These are phyloP conservation scores for Viridothelium virens DNA, from an alignment of 495 filamentous ascomycete genomes.

Conservation along the genomic window DNA sequence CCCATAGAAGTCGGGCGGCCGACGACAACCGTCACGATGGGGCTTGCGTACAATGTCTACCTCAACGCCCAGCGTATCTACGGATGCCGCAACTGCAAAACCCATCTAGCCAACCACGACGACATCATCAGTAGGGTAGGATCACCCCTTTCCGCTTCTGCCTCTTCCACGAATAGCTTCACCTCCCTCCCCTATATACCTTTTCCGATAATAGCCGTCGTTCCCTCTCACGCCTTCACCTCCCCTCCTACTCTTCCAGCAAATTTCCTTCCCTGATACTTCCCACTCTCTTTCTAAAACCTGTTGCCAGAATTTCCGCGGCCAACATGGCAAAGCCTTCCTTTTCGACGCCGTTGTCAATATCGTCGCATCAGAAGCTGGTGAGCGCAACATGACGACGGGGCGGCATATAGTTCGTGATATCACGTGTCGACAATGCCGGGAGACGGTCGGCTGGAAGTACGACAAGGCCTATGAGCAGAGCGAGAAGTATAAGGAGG, in stretches of 20 bases:
- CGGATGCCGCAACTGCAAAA: constrained; percentile 92
- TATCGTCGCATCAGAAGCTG: constrained; percentile 65
- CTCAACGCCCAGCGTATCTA: constrained; percentile 84
- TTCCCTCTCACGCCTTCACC: constrained; percentile 12
- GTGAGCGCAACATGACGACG: constrained; percentile 98
- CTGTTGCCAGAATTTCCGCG: constrained; percentile 77
- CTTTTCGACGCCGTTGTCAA: constrained; percentile 95
- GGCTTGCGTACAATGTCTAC: constrained; percentile 92
- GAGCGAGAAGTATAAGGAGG: constrained; percentile 96
- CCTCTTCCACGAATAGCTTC: neutral
- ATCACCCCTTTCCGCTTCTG: constrained; percentile 13
- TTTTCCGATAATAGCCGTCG: neutral
- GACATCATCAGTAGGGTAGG: constrained; percentile 90
- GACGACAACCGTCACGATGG: constrained; percentile 53
- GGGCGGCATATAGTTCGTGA: constrained; percentile 90
- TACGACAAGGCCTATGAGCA: constrained; percentile 94
- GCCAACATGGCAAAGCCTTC: constrained; percentile 96
- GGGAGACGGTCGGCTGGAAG: constrained; percentile 92
- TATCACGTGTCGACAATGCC: constrained; percentile 82
- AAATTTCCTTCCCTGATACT: neutral
- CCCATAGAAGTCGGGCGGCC: neutral
- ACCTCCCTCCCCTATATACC: constrained; percentile 12
- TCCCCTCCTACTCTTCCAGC: constrained; percentile 10
- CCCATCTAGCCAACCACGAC: constrained; percentile 88
- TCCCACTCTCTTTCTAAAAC: neutral